phyloP scores from a whole-genome alignment of 371 early-diverging fungal species.

The Smittium mucronatum region DNA sequence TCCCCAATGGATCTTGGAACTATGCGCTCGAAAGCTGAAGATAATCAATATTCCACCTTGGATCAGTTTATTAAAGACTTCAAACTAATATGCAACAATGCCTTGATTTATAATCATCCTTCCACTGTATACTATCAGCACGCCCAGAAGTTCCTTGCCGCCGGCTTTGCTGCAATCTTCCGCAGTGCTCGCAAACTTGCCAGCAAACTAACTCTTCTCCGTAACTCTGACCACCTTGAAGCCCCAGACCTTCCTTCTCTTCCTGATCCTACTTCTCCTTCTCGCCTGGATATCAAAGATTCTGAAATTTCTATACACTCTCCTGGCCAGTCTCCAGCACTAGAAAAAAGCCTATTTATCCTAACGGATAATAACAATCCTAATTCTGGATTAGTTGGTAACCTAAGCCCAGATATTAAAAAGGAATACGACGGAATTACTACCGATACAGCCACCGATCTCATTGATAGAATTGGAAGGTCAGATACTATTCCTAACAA shows the following conservation, averaged over 20 bases:
- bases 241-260: neutral
- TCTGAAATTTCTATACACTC: too few relatives aligned
- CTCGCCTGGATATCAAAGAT: neutral
- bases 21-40: constrained; percentile 21
- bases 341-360: neutral
- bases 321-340: too few relatives aligned
- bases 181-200: constrained; percentile 24
- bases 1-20: constrained; percentile 82
- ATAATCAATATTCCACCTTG: constrained; percentile 17
- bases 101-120: constrained; percentile 25
- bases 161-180: constrained; percentile 23
- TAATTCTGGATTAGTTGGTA: too few relatives aligned
- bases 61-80: constrained; percentile 23
- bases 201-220: too few relatives aligned
- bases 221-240: neutral
- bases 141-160: constrained; percentile 22
- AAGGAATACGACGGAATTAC: too few relatives aligned
- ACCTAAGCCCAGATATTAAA: too few relatives aligned
- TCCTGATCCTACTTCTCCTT: neutral
- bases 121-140: constrained; percentile 22
- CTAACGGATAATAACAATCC: neutral
- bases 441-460: too few relatives aligned
- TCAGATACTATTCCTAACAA: neutral
- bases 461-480: too few relatives aligned
- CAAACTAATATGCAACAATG: constrained; percentile 25